phyloP scores from a whole-genome alignment of 805 yeast genomes.

The Lachancea lanzarotensis region DNA sequence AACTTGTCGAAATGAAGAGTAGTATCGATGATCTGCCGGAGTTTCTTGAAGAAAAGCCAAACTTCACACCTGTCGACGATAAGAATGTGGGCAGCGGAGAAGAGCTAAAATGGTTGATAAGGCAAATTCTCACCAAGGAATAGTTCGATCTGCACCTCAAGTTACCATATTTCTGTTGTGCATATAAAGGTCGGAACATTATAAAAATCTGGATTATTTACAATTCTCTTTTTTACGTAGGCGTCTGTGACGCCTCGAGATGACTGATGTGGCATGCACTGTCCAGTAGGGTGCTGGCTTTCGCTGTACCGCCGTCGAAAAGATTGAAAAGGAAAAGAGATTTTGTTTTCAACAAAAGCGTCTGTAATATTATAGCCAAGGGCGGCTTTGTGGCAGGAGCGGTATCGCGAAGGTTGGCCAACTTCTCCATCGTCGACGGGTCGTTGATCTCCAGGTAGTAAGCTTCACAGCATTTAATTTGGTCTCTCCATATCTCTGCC shows the following conservation, averaged over 20 bases:
- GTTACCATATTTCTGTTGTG: not conserved
- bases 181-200: not conserved
- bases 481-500: conserved; percentile 12
- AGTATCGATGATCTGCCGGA: conserved; percentile 32
- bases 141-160: conserved; percentile 5
- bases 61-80: conserved; percentile 29
- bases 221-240: conserved; percentile 4
- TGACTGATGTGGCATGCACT: conserved; percentile 15
- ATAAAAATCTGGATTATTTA: not conserved
- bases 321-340: conserved; percentile 32
- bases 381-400: conserved; percentile 15
- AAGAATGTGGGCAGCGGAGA: conserved; percentile 52
- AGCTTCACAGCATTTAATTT: conserved; percentile 9
- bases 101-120: conserved; percentile 65
- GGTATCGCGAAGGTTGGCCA: not conserved
- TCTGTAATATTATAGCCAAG: conserved; percentile 24
- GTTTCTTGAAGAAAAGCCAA: conserved; percentile 29
- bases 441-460: conserved; percentile 25
- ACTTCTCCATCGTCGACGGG: conserved; percentile 9
- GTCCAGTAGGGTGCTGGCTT: conserved; percentile 13
- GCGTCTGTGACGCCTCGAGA: conserved; percentile 10
- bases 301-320: conserved; percentile 13
- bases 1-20: conserved; percentile 26
- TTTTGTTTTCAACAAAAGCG: conserved; percentile 32
- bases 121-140: conserved; percentile 49